Conservation (phyloP, 208 protist genomes). For the Wallacemonas collosoma region DNA sequence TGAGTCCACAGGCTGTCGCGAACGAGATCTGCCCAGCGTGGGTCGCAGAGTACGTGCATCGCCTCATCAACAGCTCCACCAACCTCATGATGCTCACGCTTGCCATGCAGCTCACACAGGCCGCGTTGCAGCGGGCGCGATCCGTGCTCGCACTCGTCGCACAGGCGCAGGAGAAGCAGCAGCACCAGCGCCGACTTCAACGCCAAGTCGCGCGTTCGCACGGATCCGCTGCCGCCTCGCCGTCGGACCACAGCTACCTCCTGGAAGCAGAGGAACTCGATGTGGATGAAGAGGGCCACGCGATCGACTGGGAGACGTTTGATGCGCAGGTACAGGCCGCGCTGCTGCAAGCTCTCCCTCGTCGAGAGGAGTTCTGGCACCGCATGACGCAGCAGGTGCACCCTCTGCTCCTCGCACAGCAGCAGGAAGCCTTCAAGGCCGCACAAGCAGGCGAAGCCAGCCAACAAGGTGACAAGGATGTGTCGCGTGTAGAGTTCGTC, state of each 20-base stretch:
- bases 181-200: constrained; percentile 1
- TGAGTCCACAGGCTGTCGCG: constrained; percentile 73
- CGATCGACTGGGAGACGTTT: constrained; percentile 64
- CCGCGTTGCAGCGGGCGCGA: constrained; percentile 72
- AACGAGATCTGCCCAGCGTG: constrained; percentile 85
- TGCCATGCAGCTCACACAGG: constrained; percentile 83
- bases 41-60: constrained; percentile 83
- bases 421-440: background rate
- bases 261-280: constrained; percentile 25
- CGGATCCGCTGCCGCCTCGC: background rate
- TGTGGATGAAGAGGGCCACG: constrained; percentile 14
- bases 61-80: constrained; percentile 78
- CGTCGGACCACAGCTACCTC: constrained; percentile 18
- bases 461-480: background rate
- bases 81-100: constrained; percentile 76
- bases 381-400: constrained; percentile 91
- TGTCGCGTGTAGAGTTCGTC: constrained; percentile 57
- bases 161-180: constrained; percentile 42
- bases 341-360: constrained; percentile 64
- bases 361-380: constrained; percentile 92
- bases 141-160: constrained; percentile 55
- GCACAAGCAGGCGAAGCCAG: background rate
- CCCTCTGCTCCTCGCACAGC: constrained; percentile 31
- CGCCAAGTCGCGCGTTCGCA: background rate
- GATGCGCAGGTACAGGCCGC: constrained; percentile 68